phyloP scores from a whole-genome alignment of 2,329 filamentous ascomycete genomes.

The Clonostachys byssicola region DNA sequence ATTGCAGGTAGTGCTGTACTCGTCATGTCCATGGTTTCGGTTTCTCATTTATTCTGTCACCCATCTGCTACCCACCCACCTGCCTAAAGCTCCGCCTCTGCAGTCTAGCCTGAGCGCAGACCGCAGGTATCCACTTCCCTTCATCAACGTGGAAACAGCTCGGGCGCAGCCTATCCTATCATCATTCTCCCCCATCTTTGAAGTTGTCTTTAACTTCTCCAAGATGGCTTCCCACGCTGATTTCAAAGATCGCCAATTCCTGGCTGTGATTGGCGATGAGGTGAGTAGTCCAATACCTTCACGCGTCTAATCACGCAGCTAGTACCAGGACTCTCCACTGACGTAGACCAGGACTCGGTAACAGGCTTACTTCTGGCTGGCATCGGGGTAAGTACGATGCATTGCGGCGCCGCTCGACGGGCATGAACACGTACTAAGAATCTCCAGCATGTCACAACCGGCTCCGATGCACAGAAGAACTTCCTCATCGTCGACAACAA shows the following conservation, averaged over 20 bases:
- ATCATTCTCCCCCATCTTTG: neutral
- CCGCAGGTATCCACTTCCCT: no score
- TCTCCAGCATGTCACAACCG: conserved; percentile 80
- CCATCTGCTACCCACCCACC: no score
- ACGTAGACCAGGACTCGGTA: conserved; percentile 73
- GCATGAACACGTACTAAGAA: no score
- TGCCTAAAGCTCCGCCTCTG: no score
- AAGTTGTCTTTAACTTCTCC: conserved; percentile 1
- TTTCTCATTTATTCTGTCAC: no score
- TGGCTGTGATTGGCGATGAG: conserved; percentile 97
- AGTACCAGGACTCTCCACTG: conserved; percentile 7
- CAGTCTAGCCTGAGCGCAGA: no score
- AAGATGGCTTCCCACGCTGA: conserved; percentile 50
- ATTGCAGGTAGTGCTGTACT: no score
- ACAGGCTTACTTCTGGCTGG: conserved; percentile 93
- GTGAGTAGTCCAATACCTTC: conserved; percentile 33
- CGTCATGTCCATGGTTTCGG: no score
- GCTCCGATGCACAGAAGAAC: conserved; percentile 91
- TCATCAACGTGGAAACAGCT: no score
- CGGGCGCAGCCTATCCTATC: neutral
- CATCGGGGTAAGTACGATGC: conserved; percentile 65
- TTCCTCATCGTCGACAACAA: conserved; percentile 95
- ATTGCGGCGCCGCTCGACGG: no score
- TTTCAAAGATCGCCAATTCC: conserved; percentile 85
- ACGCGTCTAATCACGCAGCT: neutral